phyloP scores from a whole-genome alignment of 192 early-diverging fungal species.

The Rhizophlyctis rosea region DNA sequence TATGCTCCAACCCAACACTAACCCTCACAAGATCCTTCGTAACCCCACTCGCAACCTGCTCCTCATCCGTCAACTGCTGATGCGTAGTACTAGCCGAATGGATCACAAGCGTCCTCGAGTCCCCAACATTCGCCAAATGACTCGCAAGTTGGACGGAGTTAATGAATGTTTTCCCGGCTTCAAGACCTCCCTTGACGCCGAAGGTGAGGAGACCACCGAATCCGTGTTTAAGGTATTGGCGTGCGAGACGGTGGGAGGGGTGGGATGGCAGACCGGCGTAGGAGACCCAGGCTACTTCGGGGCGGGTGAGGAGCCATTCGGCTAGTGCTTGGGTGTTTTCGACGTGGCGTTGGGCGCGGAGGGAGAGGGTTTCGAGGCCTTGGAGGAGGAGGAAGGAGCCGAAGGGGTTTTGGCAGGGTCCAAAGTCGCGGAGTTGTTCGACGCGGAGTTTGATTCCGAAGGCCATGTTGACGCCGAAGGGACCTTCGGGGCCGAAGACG shows the following conservation, averaged over 20 bases:
- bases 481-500: conserved; percentile 69
- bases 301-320: conserved; percentile 68
- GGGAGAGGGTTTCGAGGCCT: conserved; percentile 87
- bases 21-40: conserved; percentile 79
- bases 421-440: conserved; percentile 83
- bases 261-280: conserved; percentile 83
- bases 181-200: conserved; percentile 47
- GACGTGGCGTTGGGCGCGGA: conserved; percentile 83
- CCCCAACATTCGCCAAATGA: conserved; percentile 95
- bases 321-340: conserved; percentile 78
- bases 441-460: conserved; percentile 77
- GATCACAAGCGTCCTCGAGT: conserved; percentile 84
- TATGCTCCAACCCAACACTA: conserved; percentile 79
- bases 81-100: conserved; percentile 85
- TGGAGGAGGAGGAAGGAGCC: conserved; percentile 82
- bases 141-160: conserved; percentile 74
- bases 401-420: conserved; percentile 83
- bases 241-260: conserved; percentile 73
- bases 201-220: conserved; percentile 79
- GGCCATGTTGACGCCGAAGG: conserved; percentile 59
- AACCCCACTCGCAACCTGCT: conserved; percentile 75
- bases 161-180: conserved; percentile 68
- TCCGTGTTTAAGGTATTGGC: conserved; percentile 76
- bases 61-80: conserved; percentile 79
- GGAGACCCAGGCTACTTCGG: conserved; percentile 79